Base-by-base conservation (phyloP, 192 early-diverging fungal genomes). In the Coemansia sp. region DNA sequence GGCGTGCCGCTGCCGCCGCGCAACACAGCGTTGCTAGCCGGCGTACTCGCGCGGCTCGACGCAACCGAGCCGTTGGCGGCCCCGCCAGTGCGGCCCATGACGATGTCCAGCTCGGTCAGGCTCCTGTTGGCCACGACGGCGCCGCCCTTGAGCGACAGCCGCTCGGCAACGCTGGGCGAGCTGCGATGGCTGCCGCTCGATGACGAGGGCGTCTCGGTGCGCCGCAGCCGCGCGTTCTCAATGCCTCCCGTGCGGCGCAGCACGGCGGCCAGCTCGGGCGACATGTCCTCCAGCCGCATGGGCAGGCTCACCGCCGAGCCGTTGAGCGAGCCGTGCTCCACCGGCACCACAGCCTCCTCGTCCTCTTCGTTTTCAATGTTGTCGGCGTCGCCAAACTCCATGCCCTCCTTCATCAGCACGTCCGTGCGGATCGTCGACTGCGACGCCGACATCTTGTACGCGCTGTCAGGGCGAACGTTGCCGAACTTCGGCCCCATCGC, bases 341-440 rank as follows among this genome's bases (percentile, higher is more conserved):
- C 74, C 11, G 79, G 74, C 3, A 77, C 79, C n/a, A 64, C 79
- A 14, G 79, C 70, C 59, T 81, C 79, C 16, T 75, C 70, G 16
- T 63, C 74, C 2, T 69, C 69, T n/a, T 64, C 74, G n/a, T 68
- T 51, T 31, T 74, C 79, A n/a, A 73, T 73, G 8, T 53, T 41
- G 36, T 70, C 56, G 4, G 67, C 68, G 16, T 77, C 75, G 3
- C 59, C 75, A 56, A 69, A 83, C 69, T 83, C 63, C 24, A 77
- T 66, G 13, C 80, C 80, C 35, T 77, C 69, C 46, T 72, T 77
- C 61, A 83, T 21, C 42, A 83, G 67, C 11, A 67, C 41, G 16
- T 83, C 80, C 0, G 80, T 78, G 41, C 75, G 80, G 34, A 83
- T 75, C 10, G 80, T 83, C 10, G 80, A 77, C 21, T 82, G 71